These are phyloP conservation scores for Gypsophila paniculata DNA, from an alignment of 179 eudicot species.

Conservation along the genomic window DNA sequence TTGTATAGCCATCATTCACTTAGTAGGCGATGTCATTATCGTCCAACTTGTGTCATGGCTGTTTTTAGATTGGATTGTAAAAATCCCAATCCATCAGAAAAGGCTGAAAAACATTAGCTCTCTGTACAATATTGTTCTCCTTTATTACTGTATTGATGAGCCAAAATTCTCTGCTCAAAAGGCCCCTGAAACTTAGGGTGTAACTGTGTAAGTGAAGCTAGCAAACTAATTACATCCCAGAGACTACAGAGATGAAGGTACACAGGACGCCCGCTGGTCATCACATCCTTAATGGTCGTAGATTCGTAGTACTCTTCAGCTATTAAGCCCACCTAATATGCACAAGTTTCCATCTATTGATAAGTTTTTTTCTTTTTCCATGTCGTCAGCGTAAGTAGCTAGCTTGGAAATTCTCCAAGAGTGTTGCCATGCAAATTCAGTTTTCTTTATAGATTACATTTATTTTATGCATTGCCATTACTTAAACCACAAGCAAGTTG, in stretches of 20 bases:
- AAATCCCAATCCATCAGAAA: too few relatives aligned
- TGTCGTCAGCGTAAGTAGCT: background rate
- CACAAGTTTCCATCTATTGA: too few relatives aligned
- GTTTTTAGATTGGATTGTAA: background rate
- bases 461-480: background rate
- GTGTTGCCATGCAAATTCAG: background rate
- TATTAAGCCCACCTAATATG: background rate
- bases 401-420: background rate
- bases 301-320: background rate
- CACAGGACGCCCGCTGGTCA: background rate
- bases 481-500: background rate
- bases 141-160: background rate
- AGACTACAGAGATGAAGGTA: background rate
- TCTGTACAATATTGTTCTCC: background rate
- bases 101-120: background rate
- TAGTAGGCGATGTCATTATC: background rate
- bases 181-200: background rate
- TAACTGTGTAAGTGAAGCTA: background rate
- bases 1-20: background rate
- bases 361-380: background rate
- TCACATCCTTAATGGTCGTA: background rate
- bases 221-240: background rate
- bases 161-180: background rate
- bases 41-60: slow-evolving; percentile 5
- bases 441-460: background rate